A percentile compares a stretch with the other conserved stretches of the same genome.
Evolutionary conservation across 306 rosid species (phyloP).

Genomic region (Dalbergia oliveri): DNA sequence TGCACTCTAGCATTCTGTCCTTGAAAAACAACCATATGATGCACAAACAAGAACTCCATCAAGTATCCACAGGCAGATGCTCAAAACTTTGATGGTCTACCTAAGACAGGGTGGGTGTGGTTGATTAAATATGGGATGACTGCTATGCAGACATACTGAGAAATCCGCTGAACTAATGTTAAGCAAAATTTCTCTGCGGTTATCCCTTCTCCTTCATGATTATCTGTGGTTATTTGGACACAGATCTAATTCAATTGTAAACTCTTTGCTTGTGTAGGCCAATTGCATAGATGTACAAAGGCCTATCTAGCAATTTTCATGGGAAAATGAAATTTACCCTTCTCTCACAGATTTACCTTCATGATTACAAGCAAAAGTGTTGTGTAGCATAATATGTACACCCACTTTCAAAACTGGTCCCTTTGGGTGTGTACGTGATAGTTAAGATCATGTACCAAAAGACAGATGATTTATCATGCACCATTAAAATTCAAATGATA

Average conservation of each 20-base stretch:
- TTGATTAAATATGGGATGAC: slow-evolving; percentile 15
- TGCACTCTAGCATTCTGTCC: slow-evolving; percentile 22
- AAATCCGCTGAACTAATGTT: neutral
- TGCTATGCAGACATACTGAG: slow-evolving; percentile 10
- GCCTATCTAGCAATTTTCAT: slow-evolving; percentile 2
- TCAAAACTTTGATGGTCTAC: slow-evolving; percentile 20
- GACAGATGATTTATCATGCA: neutral
- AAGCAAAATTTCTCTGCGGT: neutral
- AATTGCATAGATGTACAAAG: slow-evolving; percentile 18
- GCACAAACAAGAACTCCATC: slow-evolving; percentile 20
- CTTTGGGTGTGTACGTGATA: neutral
- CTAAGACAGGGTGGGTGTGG: slow-evolving; percentile 4
- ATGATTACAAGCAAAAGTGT: neutral
- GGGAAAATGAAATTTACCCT: slow-evolving; percentile 26
- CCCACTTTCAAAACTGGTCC: neutral
- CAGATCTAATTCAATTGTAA: slow-evolving; percentile 16
- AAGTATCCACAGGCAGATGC: slow-evolving; percentile 12
- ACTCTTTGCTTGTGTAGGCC: neutral
- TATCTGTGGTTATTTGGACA: slow-evolving; percentile 3
- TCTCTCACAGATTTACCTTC: neutral
- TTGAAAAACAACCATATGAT: slow-evolving; percentile 22
- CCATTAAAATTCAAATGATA: neutral
- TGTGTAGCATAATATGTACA: neutral
- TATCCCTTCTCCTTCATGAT: neutral
- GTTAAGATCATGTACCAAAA: neutral